Evolutionary conservation across 176 grass and related monocot genomes (phyloP).

Genomic region (Oryza longistaminata): DNA sequence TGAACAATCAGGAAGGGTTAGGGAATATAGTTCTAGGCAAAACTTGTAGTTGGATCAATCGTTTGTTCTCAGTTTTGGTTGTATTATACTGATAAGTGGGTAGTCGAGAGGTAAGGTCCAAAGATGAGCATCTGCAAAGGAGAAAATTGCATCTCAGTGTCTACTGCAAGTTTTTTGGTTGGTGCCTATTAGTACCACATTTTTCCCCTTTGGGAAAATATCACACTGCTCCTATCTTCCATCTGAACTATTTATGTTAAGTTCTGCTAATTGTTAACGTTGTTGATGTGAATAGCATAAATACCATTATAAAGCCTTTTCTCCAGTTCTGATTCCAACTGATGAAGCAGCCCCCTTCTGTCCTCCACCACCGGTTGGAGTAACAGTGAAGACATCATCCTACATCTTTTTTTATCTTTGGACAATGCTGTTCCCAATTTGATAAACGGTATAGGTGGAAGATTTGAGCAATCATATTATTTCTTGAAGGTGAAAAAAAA

Average conservation of each 20-base stretch:
- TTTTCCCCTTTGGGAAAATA: not conserved
- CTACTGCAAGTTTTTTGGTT: not conserved
- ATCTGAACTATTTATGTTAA: not conserved
- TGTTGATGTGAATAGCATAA: not conserved
- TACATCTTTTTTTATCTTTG: not conserved
- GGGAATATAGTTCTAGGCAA: not conserved
- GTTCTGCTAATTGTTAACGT: not conserved
- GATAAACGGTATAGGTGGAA: not conserved
- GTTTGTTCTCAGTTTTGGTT: not conserved
- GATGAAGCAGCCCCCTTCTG: not conserved
- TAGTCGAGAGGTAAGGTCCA: too few species aligned
- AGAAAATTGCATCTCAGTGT: not conserved
- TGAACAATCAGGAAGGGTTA: not conserved
- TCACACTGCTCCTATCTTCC: not conserved
- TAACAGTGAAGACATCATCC: not conserved
- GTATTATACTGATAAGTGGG: not conserved
- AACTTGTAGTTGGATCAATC: not conserved
- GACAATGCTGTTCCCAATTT: not conserved
- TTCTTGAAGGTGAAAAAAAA: not conserved
- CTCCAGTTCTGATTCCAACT: not conserved
- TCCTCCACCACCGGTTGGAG: not conserved
- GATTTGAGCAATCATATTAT: not conserved
- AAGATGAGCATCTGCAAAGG: not conserved
- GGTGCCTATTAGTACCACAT: not conserved
- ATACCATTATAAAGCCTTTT: not conserved